Base-by-base conservation (phyloP, 768 basidiomycete genomes). In the Peribolospora baueri region DNA sequence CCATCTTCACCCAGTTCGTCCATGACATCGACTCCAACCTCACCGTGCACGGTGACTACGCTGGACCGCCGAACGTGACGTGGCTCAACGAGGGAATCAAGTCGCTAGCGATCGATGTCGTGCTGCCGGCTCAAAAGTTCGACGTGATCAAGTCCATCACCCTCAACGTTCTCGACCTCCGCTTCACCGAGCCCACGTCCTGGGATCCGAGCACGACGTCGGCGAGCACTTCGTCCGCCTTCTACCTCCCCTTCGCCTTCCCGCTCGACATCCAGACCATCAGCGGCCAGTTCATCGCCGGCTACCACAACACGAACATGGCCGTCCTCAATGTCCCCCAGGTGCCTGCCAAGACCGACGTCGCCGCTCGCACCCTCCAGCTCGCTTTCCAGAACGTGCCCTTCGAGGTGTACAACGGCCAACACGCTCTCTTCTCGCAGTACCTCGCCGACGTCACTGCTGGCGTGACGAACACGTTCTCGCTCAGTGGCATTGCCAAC, bases 11-110 rank as follows among this genome's bases (percentile, higher is more conserved):
- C 59, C 76, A 74, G 51, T 83, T 80, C 62, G 71, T 83, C 0
- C 46, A 57, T 25, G 40, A 51, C 5, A 45, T 57, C 5, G 54
- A 4, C 7, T 41, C 46, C n/a, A 54, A 48, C 51, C 54, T 52
- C 54, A 45, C 47, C 37, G 36, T 57, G 61, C 36, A 57, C 25
- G 43, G 40, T 80, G 78, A 55, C 45, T 50, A 36, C 14, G 59
- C 59, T 3, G 59, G 59, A 1, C 59, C 59, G 6, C n/a, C 52
- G 5, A 54, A 54, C 41, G 78, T 78, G 9, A 73, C 75, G 4
- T 83, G 81, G 81, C 68, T 83, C 36, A 80, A 81, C 60, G 73
- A 77, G 51, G 81, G 75, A 37, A 81, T 83, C 63, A 75, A 78
- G 65, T 69, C 70, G 39, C 74, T 83, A 11, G 67, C 71, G 52